phyloP scores from a whole-genome alignment of 1,139 yeast genomes.

The Magnusiomyces starmeri region DNA sequence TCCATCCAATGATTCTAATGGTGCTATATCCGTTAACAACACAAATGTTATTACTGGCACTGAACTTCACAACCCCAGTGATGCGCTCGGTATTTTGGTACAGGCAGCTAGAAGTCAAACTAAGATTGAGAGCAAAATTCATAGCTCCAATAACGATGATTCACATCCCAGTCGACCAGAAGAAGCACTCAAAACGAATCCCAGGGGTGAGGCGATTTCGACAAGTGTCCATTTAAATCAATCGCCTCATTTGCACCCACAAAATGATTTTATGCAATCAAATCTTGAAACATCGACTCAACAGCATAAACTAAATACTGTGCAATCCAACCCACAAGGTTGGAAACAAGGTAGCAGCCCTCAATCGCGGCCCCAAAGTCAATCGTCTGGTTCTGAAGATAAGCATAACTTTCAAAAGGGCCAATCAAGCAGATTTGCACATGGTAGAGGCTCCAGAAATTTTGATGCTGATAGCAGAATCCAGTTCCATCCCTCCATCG shows the following conservation, averaged over 20 bases:
- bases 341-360: neutral
- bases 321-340: neutral
- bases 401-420: too few relatives aligned
- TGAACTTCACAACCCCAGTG: constrained; percentile 46
- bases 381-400: too few relatives aligned
- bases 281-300: too few relatives aligned
- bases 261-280: too few relatives aligned
- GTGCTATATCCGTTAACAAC: too few relatives aligned
- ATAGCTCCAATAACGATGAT: too few relatives aligned
- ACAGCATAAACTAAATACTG: neutral
- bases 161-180: too few relatives aligned
- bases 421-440: too few relatives aligned
- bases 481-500: constrained; percentile 31
- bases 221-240: neutral
- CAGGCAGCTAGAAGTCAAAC: constrained; percentile 40
- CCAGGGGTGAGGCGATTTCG: too few relatives aligned
- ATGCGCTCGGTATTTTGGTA: constrained; percentile 49
- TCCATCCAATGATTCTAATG: neutral
- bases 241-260: constrained; percentile 6
- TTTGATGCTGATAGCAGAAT: constrained; percentile 1
- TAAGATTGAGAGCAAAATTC: constrained; percentile 18
- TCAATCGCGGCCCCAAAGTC: neutral
- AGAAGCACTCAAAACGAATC: too few relatives aligned
- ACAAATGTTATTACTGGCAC: constrained; percentile 27
- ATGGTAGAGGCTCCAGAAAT: too few relatives aligned